Evolutionary conservation across 345 rosid species (phyloP).

Genomic region (Clarkia xantiana): DNA sequence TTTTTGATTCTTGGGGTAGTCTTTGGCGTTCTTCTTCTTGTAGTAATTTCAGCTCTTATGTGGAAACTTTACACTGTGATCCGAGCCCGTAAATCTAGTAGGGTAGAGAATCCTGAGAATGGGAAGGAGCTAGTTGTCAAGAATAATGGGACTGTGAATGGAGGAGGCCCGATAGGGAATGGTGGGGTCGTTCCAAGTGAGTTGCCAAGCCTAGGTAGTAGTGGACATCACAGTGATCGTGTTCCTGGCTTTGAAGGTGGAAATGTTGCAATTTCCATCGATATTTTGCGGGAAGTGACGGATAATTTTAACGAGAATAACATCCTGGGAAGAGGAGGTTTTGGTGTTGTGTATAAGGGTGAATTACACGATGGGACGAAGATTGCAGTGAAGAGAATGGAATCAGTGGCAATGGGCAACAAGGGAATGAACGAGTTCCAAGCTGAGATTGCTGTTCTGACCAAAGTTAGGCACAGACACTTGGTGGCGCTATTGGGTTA

Average conservation of each 20-base stretch:
- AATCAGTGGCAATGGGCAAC: conserved; percentile 34
- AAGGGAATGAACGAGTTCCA: conserved; percentile 77
- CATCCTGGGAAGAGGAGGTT: conserved; percentile 74
- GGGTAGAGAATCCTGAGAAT: conserved; percentile 24
- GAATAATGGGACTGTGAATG: conserved; percentile 13
- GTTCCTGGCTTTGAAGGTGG: conserved; percentile 43
- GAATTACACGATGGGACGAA: conserved; percentile 77
- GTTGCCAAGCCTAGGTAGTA: conserved; percentile 47
- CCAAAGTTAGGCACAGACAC: conserved; percentile 81
- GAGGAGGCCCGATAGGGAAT: conserved; percentile 18
- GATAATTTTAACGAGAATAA: conserved; percentile 51
- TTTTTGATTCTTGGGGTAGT: conserved; percentile 32
- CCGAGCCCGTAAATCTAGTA: conserved; percentile 20
- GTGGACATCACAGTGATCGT: conserved; percentile 38
- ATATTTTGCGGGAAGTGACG: conserved; percentile 58
- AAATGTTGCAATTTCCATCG: conserved; percentile 45
- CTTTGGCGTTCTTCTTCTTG: conserved; percentile 30
- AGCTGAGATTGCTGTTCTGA: conserved; percentile 76
- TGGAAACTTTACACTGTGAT: conserved; percentile 27
- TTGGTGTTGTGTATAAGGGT: conserved; percentile 74
- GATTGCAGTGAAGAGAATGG: conserved; percentile 84
- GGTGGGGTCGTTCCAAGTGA: conserved; percentile 30
- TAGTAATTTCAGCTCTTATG: conserved; percentile 30
- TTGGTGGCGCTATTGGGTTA: conserved; percentile 73
- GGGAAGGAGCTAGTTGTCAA: conserved; percentile 28